Percentiles rank a stretch among this genome's conserved stretches.
phyloP scores from a whole-genome alignment of 2,329 filamentous ascomycete genomes.

The Fusarium praegraminearum region DNA sequence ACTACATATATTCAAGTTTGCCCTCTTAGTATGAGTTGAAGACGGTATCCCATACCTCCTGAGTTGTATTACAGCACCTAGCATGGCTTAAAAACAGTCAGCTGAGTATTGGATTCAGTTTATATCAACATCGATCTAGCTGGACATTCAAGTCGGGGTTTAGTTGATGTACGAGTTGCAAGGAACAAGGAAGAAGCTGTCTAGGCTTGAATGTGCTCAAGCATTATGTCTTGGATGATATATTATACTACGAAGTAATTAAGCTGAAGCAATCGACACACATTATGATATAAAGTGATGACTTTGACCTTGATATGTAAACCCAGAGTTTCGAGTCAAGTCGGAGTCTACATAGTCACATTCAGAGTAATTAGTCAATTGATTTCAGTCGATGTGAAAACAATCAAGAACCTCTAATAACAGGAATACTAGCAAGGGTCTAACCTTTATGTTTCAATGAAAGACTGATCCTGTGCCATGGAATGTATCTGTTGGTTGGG shows the following conservation, averaged over 20 bases:
- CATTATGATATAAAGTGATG: not conserved
- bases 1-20: not conserved
- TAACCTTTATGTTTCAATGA: not conserved
- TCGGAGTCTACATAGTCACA: not conserved
- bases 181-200: not conserved
- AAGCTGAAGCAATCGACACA: not conserved
- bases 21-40: not conserved
- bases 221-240: not conserved
- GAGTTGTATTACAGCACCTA: no score
- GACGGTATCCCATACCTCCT: not conserved
- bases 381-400: not conserved
- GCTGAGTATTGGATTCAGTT: not conserved
- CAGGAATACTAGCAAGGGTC: accelerated
- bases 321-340: not conserved
- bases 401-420: no score
- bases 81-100: accelerated
- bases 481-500: not conserved
- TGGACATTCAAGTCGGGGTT: not conserved
- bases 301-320: not conserved
- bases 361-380: not conserved
- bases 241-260: not conserved
- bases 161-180: no score
- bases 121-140: not conserved
- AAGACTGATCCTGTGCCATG: not conserved
- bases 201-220: not conserved